Evolutionary conservation across 768 basidiomycete genomes (phyloP).

Genomic region (Butyriboletus loyo): DNA sequence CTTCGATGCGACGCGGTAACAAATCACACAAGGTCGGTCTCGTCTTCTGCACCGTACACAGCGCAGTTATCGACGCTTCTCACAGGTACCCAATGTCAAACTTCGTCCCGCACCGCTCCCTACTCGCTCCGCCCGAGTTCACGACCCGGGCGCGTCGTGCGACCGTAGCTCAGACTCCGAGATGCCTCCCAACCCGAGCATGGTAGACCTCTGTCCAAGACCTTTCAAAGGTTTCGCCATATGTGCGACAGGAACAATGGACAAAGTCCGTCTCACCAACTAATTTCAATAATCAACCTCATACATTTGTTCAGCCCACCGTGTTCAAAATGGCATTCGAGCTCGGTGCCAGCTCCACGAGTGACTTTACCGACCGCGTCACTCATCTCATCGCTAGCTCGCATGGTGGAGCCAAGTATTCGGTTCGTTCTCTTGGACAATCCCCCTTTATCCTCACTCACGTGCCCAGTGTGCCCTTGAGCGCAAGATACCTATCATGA

Average conservation of each 20-base stretch:
- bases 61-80: background rate
- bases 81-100: conserved; percentile 78
- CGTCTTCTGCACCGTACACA: background rate
- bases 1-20: conserved; percentile 51
- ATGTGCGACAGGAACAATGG: conserved; percentile 74
- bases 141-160: conserved; percentile 28
- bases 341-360: conserved; percentile 69
- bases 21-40: conserved; percentile 59
- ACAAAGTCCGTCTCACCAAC: conserved; percentile 56
- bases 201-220: conserved; percentile 53
- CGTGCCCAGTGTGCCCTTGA: conserved; percentile 71
- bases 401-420: conserved; percentile 85
- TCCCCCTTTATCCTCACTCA: background rate
- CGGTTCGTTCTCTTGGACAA: conserved; percentile 40
- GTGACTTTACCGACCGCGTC: conserved; percentile 78
- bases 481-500: conserved; percentile 75
- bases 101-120: conserved; percentile 59
- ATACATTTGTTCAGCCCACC: conserved; percentile 44
- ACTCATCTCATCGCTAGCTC: conserved; percentile 82
- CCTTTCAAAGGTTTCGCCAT: conserved; percentile 65
- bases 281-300: conserved; percentile 1
- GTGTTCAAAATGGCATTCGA: conserved; percentile 76
- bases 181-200: conserved; percentile 41
- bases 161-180: conserved; percentile 51
- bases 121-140: conserved; percentile 14